phyloP scores from a whole-genome alignment of 2,329 filamentous ascomycete species.

The Nigrospora sphaerica region DNA sequence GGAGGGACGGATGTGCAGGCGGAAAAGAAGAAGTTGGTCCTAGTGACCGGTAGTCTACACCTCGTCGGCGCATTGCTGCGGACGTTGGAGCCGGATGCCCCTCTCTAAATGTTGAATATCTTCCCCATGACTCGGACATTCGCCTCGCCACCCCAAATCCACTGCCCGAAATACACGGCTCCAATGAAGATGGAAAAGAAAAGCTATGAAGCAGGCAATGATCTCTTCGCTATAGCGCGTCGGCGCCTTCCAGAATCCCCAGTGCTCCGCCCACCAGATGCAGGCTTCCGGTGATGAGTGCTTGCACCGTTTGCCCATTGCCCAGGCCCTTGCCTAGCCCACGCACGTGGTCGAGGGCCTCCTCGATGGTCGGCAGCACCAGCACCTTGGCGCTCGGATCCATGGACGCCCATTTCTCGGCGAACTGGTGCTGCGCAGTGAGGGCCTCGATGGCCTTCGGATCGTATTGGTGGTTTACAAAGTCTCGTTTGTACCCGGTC shows the following conservation, averaged over 20 bases:
- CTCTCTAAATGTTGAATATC: too few relatives aligned
- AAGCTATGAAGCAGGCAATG: too few relatives aligned
- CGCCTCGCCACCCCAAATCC: too few relatives aligned
- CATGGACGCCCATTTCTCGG: constrained; percentile 40
- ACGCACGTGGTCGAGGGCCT: constrained; percentile 43
- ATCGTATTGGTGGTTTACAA: constrained; percentile 48
- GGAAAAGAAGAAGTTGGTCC: constrained; percentile 35
- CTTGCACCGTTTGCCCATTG: constrained; percentile 29
- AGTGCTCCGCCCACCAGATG: constrained; percentile 53
- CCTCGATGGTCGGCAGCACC: constrained; percentile 46
- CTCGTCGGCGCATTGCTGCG: constrained; percentile 74
- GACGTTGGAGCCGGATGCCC: constrained; percentile 48
- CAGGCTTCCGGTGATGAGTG: constrained; percentile 54
- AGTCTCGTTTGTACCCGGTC: constrained; percentile 47
- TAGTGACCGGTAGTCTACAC: constrained; percentile 81
- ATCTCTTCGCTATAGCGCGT: constrained; percentile 26
- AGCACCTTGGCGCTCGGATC: constrained; percentile 38
- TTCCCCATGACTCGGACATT: too few relatives aligned
- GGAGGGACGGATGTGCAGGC: constrained; percentile 22
- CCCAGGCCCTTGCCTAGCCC: constrained; percentile 20
- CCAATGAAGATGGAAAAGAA: too few relatives aligned
- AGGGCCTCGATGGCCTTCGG: constrained; percentile 43
- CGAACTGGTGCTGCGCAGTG: constrained; percentile 45
- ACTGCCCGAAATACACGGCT: too few relatives aligned
- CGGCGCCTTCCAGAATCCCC: constrained; percentile 38